Evolutionary conservation across 805 yeast genomes (phyloP), one percentile per base, ranked within the genome.

Genomic region (Kodamaea kaohsiungensis): DNA sequence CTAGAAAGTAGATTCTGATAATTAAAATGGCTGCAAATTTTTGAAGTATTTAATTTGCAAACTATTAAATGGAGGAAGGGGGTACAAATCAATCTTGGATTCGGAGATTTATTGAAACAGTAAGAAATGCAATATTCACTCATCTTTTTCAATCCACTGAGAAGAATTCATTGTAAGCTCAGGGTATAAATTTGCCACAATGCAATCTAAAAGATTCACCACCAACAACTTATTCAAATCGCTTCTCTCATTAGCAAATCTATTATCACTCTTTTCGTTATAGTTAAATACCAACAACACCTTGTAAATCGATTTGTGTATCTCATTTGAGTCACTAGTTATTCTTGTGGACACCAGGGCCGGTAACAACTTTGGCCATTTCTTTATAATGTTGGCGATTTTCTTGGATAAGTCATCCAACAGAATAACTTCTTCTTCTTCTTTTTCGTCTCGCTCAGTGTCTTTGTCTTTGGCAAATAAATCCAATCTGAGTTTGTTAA

Each of bases 171-270:
- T 19, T 6, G 25, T 15, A 6, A 70, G 30, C 49, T 78, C 81
- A 1, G 81, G 80, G 48, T 75, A 67, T 17, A 76, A 27, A 51
- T 71, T 68, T 10, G 73, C 62, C 7, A 81, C 59, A 0, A 77
- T 13, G 42, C 77, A 66, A 58, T 82, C 85, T 38, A 79, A 16
- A 0, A 81, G 18, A 43, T 68, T 71, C 63, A 75, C 73, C 5
- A 78, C 54, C 50, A 82, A 60, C 16, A 76, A 68, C 58, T 78
- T 76, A 61, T 81, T 82, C 46, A 80, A 66, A 8, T 68, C 58
- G 13, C 58, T 46, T 7, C 18, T 19, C 3, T 51, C 55, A 19
- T 51, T 48, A 13, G 60, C 64, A 12, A 61, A 19, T 17, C 40
- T 51, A 37, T 7, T 55, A 37, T 55, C 53, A 6, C 43, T 48